phyloP scores from a whole-genome alignment of 2,329 filamentous ascomycete genomes.

The Microdochium trichocladiopsis region DNA sequence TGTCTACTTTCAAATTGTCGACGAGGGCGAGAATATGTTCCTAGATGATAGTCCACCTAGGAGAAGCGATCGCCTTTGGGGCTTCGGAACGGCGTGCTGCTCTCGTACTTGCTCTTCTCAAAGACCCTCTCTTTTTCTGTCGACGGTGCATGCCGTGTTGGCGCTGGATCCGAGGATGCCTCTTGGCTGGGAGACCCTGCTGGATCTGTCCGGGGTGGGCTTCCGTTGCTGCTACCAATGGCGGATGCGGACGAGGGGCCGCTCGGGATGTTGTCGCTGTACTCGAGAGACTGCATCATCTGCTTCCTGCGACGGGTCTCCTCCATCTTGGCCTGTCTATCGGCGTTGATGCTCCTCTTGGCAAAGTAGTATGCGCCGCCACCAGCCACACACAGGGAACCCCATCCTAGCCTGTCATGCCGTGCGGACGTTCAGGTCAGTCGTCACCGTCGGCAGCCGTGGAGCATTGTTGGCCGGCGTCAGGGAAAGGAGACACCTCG shows the following conservation, averaged over 20 bases:
- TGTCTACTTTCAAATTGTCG: no score
- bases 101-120: slow-evolving; percentile 90
- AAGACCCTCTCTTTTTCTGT: slow-evolving; percentile 58
- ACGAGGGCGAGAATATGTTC: no score
- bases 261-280: slow-evolving; percentile 29
- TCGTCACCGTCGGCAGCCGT: slow-evolving; percentile 9
- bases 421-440: neutral
- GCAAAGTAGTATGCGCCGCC: slow-evolving; percentile 93
- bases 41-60: slow-evolving; percentile 19
- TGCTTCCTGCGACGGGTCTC: slow-evolving; percentile 59
- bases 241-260: slow-evolving; percentile 24
- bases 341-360: slow-evolving; percentile 88
- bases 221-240: slow-evolving; percentile 32
- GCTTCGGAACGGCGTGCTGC: slow-evolving; percentile 65
- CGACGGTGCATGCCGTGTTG: slow-evolving; percentile 72
- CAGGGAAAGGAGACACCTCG: slow-evolving; percentile 2
- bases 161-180: slow-evolving; percentile 72
- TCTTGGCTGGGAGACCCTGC: slow-evolving; percentile 63
- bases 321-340: slow-evolving; percentile 66
- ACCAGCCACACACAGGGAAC: slow-evolving; percentile 77
- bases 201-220: slow-evolving; percentile 50
- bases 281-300: slow-evolving; percentile 46
- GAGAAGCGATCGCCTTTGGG: slow-evolving; percentile 84
- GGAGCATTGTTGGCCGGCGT: neutral
- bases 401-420: slow-evolving; percentile 75